Evolutionary conservation across 2,329 filamentous ascomycete species (phyloP).

Genomic region (Pseudopithomyces chartarum): DNA sequence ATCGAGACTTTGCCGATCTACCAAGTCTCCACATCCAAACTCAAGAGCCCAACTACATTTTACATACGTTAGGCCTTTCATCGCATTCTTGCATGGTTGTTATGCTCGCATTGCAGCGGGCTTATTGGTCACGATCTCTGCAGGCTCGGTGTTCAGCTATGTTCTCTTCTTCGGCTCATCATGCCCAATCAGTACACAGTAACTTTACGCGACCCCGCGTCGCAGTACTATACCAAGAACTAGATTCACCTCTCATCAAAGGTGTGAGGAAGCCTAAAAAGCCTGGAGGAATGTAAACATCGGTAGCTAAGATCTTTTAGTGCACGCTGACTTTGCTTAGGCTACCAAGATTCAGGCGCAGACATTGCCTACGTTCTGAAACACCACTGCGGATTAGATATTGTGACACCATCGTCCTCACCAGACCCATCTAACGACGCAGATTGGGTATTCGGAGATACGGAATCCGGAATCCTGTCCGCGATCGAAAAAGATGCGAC

Average conservation of each 20-base stretch:
- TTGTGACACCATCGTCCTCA: conserved; percentile 37
- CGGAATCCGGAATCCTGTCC: conserved; percentile 92
- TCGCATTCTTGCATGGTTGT: too few species aligned
- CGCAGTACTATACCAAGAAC: conserved; percentile 54
- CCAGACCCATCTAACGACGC: conserved; percentile 66
- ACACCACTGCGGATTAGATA: conserved; percentile 28
- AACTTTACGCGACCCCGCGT: conserved; percentile 26
- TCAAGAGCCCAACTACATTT: too few species aligned
- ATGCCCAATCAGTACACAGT: neutral
- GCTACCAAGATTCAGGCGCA: conserved; percentile 56
- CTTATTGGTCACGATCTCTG: too few species aligned
- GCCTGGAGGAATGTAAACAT: conserved; percentile 46
- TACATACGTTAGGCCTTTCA: too few species aligned
- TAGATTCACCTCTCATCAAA: conserved; percentile 54
- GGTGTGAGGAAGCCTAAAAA: conserved; percentile 57
- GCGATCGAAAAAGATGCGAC: conserved; percentile 82
- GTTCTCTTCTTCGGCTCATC: neutral
- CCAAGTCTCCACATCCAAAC: too few species aligned
- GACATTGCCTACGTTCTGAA: conserved; percentile 54
- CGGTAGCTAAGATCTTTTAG: too few species aligned
- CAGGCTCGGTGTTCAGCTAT: too few species aligned
- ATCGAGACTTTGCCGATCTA: too few species aligned
- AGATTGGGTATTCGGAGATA: conserved; percentile 87
- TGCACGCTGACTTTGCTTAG: conserved; percentile 27
- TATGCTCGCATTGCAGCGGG: too few species aligned